A percentile compares a stretch with the other conserved stretches of the same genome.
phyloP scores from a whole-genome alignment of 2,329 filamentous ascomycete genomes.

The Epichloe sibirici region DNA sequence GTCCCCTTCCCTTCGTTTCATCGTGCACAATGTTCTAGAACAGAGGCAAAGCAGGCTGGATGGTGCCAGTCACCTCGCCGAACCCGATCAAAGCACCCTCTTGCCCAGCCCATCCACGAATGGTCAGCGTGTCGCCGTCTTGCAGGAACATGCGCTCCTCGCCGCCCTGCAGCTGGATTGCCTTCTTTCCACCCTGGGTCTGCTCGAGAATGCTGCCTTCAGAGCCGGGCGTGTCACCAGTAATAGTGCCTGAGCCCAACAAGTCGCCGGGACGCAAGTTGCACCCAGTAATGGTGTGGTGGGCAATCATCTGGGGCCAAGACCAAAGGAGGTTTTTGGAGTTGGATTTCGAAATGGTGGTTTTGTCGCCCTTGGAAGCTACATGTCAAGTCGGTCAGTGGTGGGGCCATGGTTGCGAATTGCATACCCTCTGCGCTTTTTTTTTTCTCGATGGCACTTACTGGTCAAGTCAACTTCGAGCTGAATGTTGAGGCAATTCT shows the following conservation, averaged over 20 bases:
- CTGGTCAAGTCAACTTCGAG: constrained; percentile 27
- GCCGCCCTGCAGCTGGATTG: constrained; percentile 48
- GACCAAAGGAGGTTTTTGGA: constrained; percentile 54
- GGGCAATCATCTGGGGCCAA: constrained; percentile 73
- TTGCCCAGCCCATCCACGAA: constrained; percentile 54
- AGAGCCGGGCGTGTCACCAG: constrained; percentile 48
- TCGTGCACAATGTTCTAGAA: constrained; percentile 11
- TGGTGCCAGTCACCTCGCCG: constrained; percentile 56
- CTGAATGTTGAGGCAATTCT: constrained; percentile 24
- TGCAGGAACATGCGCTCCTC: constrained; percentile 60
- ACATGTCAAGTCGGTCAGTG: too few relatives aligned
- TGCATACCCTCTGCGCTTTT: neutral
- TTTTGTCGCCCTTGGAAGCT: constrained; percentile 21
- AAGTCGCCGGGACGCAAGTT: constrained; percentile 63
- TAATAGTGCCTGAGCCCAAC: constrained; percentile 67
- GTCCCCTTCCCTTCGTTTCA: neutral
- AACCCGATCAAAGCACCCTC: constrained; percentile 62
- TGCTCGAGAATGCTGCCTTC: constrained; percentile 63
- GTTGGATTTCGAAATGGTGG: constrained; percentile 22
- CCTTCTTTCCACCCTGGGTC: constrained; percentile 54
- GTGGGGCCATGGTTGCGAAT: neutral
- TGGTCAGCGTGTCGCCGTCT: constrained; percentile 58
- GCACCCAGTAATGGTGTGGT: constrained; percentile 69
- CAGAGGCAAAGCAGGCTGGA: constrained; percentile 26
- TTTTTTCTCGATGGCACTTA: constrained; percentile 13